Conservation (phyloP, 371 early-diverging fungal species). For the Mortierella sp. region DNA sequence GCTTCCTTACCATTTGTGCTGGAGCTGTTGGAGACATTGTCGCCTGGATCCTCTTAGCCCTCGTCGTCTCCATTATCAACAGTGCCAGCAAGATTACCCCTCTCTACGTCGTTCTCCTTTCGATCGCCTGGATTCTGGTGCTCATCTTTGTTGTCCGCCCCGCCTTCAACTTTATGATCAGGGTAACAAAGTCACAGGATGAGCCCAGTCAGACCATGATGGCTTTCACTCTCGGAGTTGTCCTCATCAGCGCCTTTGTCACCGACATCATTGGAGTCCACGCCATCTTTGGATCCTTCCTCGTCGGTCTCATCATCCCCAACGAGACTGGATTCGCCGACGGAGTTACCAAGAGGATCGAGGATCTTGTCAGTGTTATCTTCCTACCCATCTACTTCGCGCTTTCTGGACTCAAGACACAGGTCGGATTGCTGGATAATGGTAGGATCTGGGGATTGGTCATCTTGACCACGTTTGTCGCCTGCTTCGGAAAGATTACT, state of each 20-base stretch:
- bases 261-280: slow-evolving; percentile 92
- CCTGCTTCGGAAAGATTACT: slow-evolving; percentile 89
- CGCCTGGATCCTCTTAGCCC: slow-evolving; percentile 89
- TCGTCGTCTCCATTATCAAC: slow-evolving; percentile 87
- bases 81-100: slow-evolving; percentile 74
- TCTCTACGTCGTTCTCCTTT: slow-evolving; percentile 79
- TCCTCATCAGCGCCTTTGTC: slow-evolving; percentile 81
- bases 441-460: slow-evolving; percentile 86
- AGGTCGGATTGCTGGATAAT: slow-evolving; percentile 81
- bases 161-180: slow-evolving; percentile 63
- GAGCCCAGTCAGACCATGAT: slow-evolving; percentile 77
- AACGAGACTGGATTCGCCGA: slow-evolving; percentile 91
- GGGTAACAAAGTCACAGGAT: slow-evolving; percentile 66
- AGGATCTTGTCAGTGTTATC: slow-evolving; percentile 90
- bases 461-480: slow-evolving; percentile 81
- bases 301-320: slow-evolving; percentile 90
- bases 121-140: slow-evolving; percentile 72
- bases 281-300: slow-evolving; percentile 94
- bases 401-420: slow-evolving; percentile 92
- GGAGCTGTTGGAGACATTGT: slow-evolving; percentile 93
- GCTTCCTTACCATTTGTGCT: slow-evolving; percentile 87
- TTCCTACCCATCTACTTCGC: slow-evolving; percentile 95
- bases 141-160: slow-evolving; percentile 73
- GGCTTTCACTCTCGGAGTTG: slow-evolving; percentile 73
- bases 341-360: slow-evolving; percentile 93